Evolutionary conservation across 2,329 filamentous ascomycete species (phyloP).

Genomic region (Phialemoniopsis sp.): DNA sequence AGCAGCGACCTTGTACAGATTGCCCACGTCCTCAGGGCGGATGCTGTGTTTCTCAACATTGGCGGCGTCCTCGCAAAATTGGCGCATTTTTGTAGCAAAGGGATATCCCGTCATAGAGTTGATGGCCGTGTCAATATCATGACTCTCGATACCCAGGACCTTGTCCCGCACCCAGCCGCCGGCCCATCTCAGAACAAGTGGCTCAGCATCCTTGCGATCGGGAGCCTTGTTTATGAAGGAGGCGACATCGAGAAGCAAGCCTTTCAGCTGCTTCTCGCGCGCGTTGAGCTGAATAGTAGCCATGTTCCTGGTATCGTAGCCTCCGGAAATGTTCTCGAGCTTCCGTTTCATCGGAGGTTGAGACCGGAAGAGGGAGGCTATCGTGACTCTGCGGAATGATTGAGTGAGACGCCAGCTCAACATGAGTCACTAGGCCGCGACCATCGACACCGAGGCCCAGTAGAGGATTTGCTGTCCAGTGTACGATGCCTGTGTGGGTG

Average conservation of each 20-base stretch:
- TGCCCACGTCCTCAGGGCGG: constrained; percentile 58
- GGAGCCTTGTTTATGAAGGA: constrained; percentile 55
- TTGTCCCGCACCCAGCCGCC: constrained; percentile 89
- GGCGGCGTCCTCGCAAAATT: constrained; percentile 59
- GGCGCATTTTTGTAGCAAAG: constrained; percentile 66
- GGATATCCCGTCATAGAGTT: constrained; percentile 78
- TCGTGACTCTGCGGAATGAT: no score
- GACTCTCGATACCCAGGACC: constrained; percentile 64
- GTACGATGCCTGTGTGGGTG: no score
- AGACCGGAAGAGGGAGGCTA: neutral
- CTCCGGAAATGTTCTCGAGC: constrained; percentile 2
- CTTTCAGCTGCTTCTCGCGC: constrained; percentile 67
- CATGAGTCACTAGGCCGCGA: no score
- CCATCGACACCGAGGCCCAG: no score
- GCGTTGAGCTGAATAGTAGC: constrained; percentile 51
- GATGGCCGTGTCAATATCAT: constrained; percentile 84
- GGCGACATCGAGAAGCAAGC: constrained; percentile 80
- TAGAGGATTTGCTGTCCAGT: no score
- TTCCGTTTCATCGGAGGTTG: constrained; percentile 12
- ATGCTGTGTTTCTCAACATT: constrained; percentile 60
- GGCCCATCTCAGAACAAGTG: constrained; percentile 69
- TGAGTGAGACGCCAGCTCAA: no score
- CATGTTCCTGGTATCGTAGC: neutral
- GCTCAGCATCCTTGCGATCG: constrained; percentile 29
- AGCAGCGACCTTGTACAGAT: constrained; percentile 80